Evolutionary conservation across 768 basidiomycete species (phyloP).

Genomic region (Lactifluus volemus): DNA sequence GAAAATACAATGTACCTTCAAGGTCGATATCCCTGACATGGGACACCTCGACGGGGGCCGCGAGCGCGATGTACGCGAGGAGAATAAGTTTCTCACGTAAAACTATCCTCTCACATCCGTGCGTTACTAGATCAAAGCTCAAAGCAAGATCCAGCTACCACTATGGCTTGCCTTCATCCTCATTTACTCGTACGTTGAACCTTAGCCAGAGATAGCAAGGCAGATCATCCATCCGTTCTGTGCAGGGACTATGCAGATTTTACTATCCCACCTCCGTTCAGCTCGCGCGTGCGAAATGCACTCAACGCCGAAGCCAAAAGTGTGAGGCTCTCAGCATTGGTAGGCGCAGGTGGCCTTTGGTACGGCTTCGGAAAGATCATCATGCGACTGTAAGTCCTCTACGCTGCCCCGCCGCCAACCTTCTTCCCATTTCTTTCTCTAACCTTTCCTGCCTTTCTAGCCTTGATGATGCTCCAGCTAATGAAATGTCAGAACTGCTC

Average conservation of each 20-base stretch:
- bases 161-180: slow-evolving; percentile 89
- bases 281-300: slow-evolving; percentile 70
- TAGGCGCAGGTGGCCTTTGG: slow-evolving; percentile 85
- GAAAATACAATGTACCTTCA: slow-evolving; percentile 94
- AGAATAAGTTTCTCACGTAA: background rate
- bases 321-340: slow-evolving; percentile 73
- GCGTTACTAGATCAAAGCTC: slow-evolving; percentile 56
- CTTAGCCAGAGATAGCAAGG: background rate
- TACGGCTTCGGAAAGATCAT: slow-evolving; percentile 87
- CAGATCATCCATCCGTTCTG: background rate
- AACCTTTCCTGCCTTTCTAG: slow-evolving; percentile 31
- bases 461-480: slow-evolving; percentile 64
- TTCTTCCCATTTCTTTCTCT: background rate
- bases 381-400: slow-evolving; percentile 59
- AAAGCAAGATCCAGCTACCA: slow-evolving; percentile 74
- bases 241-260: slow-evolving; percentile 86
- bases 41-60: slow-evolving; percentile 85
- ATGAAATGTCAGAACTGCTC: slow-evolving; percentile 63
- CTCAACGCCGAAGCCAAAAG: slow-evolving; percentile 83
- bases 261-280: slow-evolving; percentile 72
- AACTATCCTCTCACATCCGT: background rate
- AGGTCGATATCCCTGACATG: slow-evolving; percentile 73
- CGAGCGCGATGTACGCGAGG: slow-evolving; percentile 57
- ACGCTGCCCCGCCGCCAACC: background rate
- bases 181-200: slow-evolving; percentile 55